phyloP scores from a whole-genome alignment of 148 eudicot species.

The Polygonum aviculare region DNA sequence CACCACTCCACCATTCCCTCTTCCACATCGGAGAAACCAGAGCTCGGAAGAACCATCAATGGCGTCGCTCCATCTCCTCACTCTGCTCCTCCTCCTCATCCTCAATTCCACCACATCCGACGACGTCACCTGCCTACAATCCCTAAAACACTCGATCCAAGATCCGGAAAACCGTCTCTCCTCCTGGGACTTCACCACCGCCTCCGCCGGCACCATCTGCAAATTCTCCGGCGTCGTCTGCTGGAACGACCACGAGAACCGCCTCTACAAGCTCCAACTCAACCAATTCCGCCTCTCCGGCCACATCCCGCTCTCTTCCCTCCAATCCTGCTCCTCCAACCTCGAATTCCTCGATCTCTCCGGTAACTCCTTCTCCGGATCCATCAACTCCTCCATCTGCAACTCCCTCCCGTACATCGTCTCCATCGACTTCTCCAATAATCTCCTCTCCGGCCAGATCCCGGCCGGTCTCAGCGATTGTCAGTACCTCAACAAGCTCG shows the following conservation, averaged over 20 bases:
- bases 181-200: constrained; percentile 50
- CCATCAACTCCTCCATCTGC: constrained; percentile 52
- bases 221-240: constrained; percentile 47
- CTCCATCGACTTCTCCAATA: constrained; percentile 51
- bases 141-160: constrained; percentile 26
- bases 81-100: background rate
- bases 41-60: background rate
- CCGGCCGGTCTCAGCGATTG: constrained; percentile 8
- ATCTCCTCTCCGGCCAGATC: constrained; percentile 48
- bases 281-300: constrained; percentile 40
- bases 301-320: constrained; percentile 30
- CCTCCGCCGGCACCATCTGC: constrained; percentile 51
- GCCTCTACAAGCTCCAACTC: constrained; percentile 41
- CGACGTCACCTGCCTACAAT: constrained; percentile 54
- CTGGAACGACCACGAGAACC: constrained; percentile 76
- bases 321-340: constrained; percentile 37
- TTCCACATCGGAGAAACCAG: background rate
- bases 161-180: constrained; percentile 32
- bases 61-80: background rate
- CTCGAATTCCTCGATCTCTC: constrained; percentile 55
- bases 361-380: constrained; percentile 55
- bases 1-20: background rate
- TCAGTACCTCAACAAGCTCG: constrained; percentile 8
- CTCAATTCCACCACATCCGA: constrained; percentile 27
- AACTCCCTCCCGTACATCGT: constrained; percentile 65